Conservation (phyloP, 768 basidiomycete genomes). For the Exsudoporus frostii region DNA sequence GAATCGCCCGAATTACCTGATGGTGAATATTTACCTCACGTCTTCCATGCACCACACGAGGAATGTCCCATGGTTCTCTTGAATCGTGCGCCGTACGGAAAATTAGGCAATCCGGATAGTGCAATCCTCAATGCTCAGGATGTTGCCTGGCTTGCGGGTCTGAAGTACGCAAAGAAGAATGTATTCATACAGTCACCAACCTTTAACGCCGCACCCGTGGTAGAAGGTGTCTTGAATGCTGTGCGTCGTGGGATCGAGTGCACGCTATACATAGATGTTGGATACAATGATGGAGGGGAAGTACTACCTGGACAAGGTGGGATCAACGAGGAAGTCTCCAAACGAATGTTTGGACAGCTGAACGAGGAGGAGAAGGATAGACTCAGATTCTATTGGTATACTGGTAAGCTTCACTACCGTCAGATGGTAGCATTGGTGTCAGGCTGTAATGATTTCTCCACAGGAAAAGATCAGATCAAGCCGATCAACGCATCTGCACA, state of each 20-base stretch:
- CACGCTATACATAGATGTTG: constrained; percentile 58
- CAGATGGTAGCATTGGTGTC: background rate
- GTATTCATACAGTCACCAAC: constrained; percentile 78
- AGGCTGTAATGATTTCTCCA: background rate
- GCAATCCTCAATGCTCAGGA: constrained; percentile 57
- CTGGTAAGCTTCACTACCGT: constrained; percentile 21
- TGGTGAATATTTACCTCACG: constrained; percentile 61
- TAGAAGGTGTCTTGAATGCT: constrained; percentile 56
- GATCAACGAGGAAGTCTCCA: constrained; percentile 66
- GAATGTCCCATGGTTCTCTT: constrained; percentile 65
- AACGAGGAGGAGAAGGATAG: constrained; percentile 42
- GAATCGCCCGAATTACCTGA: constrained; percentile 23
- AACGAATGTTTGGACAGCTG: constrained; percentile 53
- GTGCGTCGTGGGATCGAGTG: constrained; percentile 60
- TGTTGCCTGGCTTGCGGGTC: constrained; percentile 63
- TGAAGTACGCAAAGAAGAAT: constrained; percentile 54
- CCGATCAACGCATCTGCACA: constrained; percentile 65
- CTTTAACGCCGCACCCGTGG: constrained; percentile 62
- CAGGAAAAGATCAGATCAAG: constrained; percentile 58
- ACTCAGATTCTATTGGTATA: constrained; percentile 56
- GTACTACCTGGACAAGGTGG: constrained; percentile 67
- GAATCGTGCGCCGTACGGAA: constrained; percentile 59
- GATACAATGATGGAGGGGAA: constrained; percentile 56
- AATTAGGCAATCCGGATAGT: constrained; percentile 40
- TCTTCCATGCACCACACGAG: constrained; percentile 53